Evolutionary conservation across 257 asterid genomes (phyloP).

Genomic region (Solanum etuberosum): DNA sequence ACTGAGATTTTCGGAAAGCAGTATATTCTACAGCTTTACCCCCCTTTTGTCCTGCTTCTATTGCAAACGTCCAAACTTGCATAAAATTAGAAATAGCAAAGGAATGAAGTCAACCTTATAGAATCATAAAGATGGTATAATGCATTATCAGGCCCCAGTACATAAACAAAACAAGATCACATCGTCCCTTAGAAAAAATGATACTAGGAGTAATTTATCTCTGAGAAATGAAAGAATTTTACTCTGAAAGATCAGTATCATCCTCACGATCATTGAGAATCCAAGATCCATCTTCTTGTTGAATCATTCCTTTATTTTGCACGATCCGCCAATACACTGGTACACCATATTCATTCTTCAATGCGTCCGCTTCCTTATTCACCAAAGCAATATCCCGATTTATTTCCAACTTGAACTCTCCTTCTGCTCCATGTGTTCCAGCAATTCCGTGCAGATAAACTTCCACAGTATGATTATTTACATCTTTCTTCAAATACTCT

Average conservation of each 20-base stretch:
- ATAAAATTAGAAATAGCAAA: background rate
- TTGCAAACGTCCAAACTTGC: too few species aligned
- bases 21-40: too few species aligned
- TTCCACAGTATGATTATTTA: constrained; percentile 35
- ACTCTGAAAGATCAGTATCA: background rate
- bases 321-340: constrained; percentile 35
- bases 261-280: constrained; percentile 12
- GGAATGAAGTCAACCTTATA: background rate
- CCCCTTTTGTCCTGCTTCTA: too few species aligned
- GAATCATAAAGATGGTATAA: background rate
- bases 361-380: constrained; percentile 14
- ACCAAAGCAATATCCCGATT: constrained; percentile 27
- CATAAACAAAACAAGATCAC: background rate
- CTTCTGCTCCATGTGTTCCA: constrained; percentile 17
- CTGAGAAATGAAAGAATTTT: background rate
- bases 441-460: constrained; percentile 40
- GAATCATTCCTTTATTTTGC: constrained; percentile 37
- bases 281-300: constrained; percentile 22
- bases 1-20: accelerated
- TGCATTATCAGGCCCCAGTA: background rate
- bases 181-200: background rate
- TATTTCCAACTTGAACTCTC: constrained; percentile 9
- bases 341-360: constrained; percentile 20
- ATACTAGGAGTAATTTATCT: background rate
- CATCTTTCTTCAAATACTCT: constrained; percentile 20